These are phyloP conservation scores for Colletotrichum lini DNA, from an alignment of 2,329 filamentous ascomycete species.

Conservation along the genomic window DNA sequence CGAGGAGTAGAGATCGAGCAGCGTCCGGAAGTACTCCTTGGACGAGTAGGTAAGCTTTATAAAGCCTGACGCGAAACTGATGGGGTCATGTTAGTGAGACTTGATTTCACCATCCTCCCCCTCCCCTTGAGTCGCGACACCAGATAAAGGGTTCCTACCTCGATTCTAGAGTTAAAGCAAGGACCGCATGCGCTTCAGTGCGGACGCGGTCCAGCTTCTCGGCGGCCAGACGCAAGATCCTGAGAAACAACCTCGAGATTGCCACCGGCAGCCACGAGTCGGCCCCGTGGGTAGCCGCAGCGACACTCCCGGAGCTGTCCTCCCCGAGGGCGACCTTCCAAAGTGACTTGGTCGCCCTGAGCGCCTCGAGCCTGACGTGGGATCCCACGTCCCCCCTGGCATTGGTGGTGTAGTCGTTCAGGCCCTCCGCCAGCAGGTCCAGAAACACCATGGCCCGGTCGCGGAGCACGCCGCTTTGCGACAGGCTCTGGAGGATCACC, in stretches of 20 bases:
- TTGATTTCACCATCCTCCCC: neutral
- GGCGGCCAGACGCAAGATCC: slow-evolving; percentile 77
- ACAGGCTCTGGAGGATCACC: slow-evolving; percentile 69
- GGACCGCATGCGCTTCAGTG: slow-evolving; percentile 71
- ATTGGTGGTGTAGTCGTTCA: slow-evolving; percentile 94
- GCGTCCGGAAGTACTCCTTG: slow-evolving; percentile 68
- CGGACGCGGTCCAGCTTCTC: slow-evolving; percentile 95
- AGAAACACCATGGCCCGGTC: slow-evolving; percentile 59
- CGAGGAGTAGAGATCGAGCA: slow-evolving; percentile 63
- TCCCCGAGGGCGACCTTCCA: slow-evolving; percentile 53
- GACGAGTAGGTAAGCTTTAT: slow-evolving; percentile 68
- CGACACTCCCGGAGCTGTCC: slow-evolving; percentile 20
- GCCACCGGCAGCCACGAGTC: slow-evolving; percentile 48
- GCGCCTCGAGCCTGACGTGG: slow-evolving; percentile 83
- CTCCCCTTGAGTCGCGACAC: neutral
- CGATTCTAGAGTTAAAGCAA: slow-evolving; percentile 61
- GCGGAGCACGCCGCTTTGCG: slow-evolving; percentile 61
- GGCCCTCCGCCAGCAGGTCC: slow-evolving; percentile 65
- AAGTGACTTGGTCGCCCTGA: slow-evolving; percentile 80
- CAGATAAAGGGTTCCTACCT: slow-evolving; percentile 56
- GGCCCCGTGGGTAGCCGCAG: slow-evolving; percentile 12
- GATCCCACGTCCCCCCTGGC: slow-evolving; percentile 93
- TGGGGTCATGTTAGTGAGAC: slow-evolving; percentile 42
- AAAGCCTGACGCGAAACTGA: slow-evolving; percentile 55
- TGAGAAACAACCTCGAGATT: slow-evolving; percentile 60